Evolutionary conservation across 1,284 basidiomycete species (phyloP).

Genomic region (Ustilago cynodontis): DNA sequence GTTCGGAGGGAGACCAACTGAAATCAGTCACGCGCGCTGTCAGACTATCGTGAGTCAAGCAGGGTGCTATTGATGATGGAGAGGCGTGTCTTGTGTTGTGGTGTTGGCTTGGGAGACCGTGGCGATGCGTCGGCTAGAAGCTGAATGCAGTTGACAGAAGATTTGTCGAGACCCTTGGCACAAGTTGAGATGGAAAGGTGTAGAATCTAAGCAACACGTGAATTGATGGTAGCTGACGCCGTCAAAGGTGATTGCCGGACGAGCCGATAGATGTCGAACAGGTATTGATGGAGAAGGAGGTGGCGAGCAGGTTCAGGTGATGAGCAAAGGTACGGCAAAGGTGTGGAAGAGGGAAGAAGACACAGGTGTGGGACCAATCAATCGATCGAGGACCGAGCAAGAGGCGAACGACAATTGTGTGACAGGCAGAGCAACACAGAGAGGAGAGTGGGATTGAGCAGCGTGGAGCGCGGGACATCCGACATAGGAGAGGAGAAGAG

Average conservation of each 20-base stretch:
- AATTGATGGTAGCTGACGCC: neutral
- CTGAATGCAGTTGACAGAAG: constrained; percentile 1
- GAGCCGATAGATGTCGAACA: neutral
- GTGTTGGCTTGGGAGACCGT: neutral
- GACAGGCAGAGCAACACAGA: constrained; percentile 2
- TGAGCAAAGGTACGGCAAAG: neutral
- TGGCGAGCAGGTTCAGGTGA: neutral
- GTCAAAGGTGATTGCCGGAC: neutral
- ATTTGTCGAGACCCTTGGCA: neutral
- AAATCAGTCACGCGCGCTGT: no score
- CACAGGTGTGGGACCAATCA: neutral
- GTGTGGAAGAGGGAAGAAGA: neutral
- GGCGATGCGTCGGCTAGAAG: neutral
- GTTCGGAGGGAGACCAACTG: no score
- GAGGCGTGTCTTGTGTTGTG: neutral
- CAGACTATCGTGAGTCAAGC: no score
- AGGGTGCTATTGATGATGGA: neutral
- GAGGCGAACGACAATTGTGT: neutral
- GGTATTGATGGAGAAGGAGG: neutral
- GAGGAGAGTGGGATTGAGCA: neutral
- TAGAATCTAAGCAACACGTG: neutral
- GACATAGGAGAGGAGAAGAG: neutral
- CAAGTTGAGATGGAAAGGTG: neutral
- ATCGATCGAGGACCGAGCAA: neutral
- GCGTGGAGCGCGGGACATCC: neutral